These are phyloP conservation scores for Kwoniella sp. DNA, from an alignment of 768 basidiomycete species.

Conservation along the genomic window DNA sequence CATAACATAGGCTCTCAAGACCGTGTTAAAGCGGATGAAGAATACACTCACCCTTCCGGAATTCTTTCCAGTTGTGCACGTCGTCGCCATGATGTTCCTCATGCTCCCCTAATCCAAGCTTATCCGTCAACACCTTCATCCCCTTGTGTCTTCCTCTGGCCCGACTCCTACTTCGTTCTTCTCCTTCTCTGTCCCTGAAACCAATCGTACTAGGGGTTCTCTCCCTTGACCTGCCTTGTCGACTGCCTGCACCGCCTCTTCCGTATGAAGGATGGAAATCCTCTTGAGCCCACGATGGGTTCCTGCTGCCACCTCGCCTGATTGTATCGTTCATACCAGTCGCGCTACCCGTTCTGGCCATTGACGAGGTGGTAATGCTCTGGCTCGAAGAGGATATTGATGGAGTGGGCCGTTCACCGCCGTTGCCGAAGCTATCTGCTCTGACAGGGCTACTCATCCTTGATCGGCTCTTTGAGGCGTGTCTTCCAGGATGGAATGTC, in stretches of 20 bases:
- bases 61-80: conserved; percentile 72
- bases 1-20: background rate
- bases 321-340: conserved; percentile 2
- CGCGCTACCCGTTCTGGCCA: conserved; percentile 17
- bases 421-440: conserved; percentile 8
- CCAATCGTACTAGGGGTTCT: conserved; percentile 12
- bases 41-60: conserved; percentile 69
- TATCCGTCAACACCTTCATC: conserved; percentile 54
- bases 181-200: conserved; percentile 7
- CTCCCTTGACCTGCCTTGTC: conserved; percentile 25
- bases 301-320: conserved; percentile 7
- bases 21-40: background rate
- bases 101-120: conserved; percentile 42
- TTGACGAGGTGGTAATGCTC: conserved; percentile 1
- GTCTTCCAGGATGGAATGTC: conserved; percentile 28
- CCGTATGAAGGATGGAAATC: conserved; percentile 45
- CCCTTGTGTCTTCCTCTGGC: conserved; percentile 55
- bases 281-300: conserved; percentile 7
- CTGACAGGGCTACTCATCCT: conserved; percentile 19
- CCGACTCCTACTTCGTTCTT: conserved; percentile 49
- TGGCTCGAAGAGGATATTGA: conserved; percentile 6
- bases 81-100: conserved; percentile 53
- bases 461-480: conserved; percentile 27
- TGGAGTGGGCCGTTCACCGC: conserved; percentile 6
- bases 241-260: conserved; percentile 46